A percentile compares a stretch with the other conserved stretches of the same genome.
Evolutionary conservation across 2,329 filamentous ascomycete genomes (phyloP).

Genomic region (Pezicula radicicola): DNA sequence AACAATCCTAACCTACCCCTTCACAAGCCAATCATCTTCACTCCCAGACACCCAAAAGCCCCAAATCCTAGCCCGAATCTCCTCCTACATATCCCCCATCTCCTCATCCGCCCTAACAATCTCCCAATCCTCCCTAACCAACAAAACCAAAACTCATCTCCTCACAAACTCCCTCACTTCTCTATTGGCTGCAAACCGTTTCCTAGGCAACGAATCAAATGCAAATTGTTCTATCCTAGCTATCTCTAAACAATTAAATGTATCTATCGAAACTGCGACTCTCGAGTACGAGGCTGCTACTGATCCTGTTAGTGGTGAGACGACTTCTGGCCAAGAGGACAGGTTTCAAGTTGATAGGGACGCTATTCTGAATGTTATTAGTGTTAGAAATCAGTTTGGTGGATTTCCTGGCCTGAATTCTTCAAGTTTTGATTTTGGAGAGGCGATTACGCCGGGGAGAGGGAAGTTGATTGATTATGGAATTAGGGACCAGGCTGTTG

Average conservation of each 20-base stretch:
- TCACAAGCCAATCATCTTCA: slow-evolving; percentile 18
- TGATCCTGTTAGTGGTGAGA: slow-evolving; percentile 21
- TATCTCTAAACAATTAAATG: slow-evolving; percentile 21
- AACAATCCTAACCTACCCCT: slow-evolving; percentile 28
- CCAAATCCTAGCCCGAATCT: too few relatives aligned
- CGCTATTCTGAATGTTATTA: slow-evolving; percentile 27
- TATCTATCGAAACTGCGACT: slow-evolving; percentile 16
- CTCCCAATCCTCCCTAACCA: slow-evolving; percentile 8
- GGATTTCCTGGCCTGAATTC: slow-evolving; percentile 19
- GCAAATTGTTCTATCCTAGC: slow-evolving; percentile 17
- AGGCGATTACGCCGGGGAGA: slow-evolving; percentile 21
- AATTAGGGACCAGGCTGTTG: slow-evolving; percentile 17
- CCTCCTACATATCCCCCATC: too few relatives aligned
- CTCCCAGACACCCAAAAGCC: slow-evolving; percentile 13
- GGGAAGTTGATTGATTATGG: slow-evolving; percentile 28
- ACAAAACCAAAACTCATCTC: slow-evolving; percentile 9
- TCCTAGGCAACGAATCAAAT: slow-evolving; percentile 16
- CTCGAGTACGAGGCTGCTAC: slow-evolving; percentile 23
- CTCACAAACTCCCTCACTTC: slow-evolving; percentile 22
- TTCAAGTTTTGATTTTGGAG: slow-evolving; percentile 21
- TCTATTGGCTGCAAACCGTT: slow-evolving; percentile 26
- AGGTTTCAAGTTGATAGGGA: slow-evolving; percentile 23
- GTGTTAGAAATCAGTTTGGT: slow-evolving; percentile 22
- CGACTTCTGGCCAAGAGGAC: slow-evolving; percentile 11
- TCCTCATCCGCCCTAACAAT: slow-evolving; percentile 22